These are phyloP conservation scores for Colletotrichum lini DNA, from an alignment of 2,329 filamentous ascomycete species.

Conservation along the genomic window DNA sequence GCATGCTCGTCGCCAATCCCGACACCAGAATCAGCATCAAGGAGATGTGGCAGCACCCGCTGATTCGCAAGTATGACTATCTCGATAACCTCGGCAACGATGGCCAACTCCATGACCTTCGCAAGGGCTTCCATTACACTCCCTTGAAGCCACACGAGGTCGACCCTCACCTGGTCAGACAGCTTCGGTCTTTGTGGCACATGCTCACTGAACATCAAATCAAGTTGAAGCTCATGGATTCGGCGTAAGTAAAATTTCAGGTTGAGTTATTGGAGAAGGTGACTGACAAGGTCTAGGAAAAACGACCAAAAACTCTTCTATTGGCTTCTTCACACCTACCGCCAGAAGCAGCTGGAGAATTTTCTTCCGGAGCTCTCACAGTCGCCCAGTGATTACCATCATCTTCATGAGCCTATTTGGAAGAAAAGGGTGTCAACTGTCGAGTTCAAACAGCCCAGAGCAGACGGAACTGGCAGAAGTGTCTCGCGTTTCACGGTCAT, in stretches of 20 bases:
- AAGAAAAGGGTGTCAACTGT: slow-evolving; percentile 74
- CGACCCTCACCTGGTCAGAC: slow-evolving; percentile 85
- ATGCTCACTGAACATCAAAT: slow-evolving; percentile 82
- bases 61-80: slow-evolving; percentile 87
- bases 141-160: slow-evolving; percentile 76
- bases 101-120: slow-evolving; percentile 68
- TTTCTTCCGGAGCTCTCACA: slow-evolving; percentile 86
- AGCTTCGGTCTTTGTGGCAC: slow-evolving; percentile 93
- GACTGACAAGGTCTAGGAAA: slow-evolving; percentile 64
- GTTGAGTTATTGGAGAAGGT: neutral
- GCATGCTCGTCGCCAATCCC: slow-evolving; percentile 85
- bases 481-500: slow-evolving; percentile 77
- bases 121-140: slow-evolving; percentile 74
- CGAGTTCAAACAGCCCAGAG: slow-evolving; percentile 66
- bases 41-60: slow-evolving; percentile 87
- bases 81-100: slow-evolving; percentile 76
- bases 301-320: slow-evolving; percentile 98
- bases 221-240: slow-evolving; percentile 71
- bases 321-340: slow-evolving; percentile 84
- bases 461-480: slow-evolving; percentile 65
- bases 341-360: slow-evolving; percentile 88
- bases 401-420: slow-evolving; percentile 73
- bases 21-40: slow-evolving; percentile 83
- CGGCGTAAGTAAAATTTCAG: slow-evolving; percentile 25
- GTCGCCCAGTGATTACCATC: slow-evolving; percentile 93